Base-by-base conservation (phyloP, 371 early-diverging fungal species). In the Mortierella sp. region DNA sequence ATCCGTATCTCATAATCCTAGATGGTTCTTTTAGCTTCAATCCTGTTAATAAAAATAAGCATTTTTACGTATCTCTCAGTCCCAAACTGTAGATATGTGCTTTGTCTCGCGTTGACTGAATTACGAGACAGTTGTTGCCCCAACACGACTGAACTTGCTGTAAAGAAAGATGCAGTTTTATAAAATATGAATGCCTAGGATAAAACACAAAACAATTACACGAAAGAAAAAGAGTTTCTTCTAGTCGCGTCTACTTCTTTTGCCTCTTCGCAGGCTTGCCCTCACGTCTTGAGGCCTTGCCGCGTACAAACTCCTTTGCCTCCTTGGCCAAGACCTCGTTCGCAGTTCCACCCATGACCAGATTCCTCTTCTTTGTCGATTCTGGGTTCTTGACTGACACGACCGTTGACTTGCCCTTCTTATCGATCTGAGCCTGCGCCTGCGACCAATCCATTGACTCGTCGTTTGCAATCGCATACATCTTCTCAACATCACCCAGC, bases 361-460 rank as follows among this genome's bases (percentile, higher is more conserved):
- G 39, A 42, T 72, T 61, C 37, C 76, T 62, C 82, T 88, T 93
- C 81, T 93, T 94, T 34, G 90, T 83, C 32, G 90, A 91, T 9
- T 86, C 83, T 1, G 86, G 84, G 66, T 92, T 93, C 80, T 88
- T 88, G 66, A 95, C 84, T 28, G 92, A 92, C 6, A 94, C 88
- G 2, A 92, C 88, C 1, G 89, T 86, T 30, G 90, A 85, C 2
- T 82, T 83, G 37, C 68, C 75, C 53, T 69, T 79, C 63, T 79
- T 80, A 19, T 81, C 82, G 41, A 91, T 82, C 64, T 89, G 90
- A 0, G 80, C 71, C 68, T 86, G 84, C 9, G 90, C 92, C 51
- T 71, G 66, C 2, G 83, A 58, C 92, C 93, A 95, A 47, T 93
- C 93, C 34, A 72, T 52, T 46, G 89, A 82, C 8, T 88, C 86